These are phyloP conservation scores for Microcos paniculata DNA, from an alignment of 345 rosid species.

Conservation along the genomic window DNA sequence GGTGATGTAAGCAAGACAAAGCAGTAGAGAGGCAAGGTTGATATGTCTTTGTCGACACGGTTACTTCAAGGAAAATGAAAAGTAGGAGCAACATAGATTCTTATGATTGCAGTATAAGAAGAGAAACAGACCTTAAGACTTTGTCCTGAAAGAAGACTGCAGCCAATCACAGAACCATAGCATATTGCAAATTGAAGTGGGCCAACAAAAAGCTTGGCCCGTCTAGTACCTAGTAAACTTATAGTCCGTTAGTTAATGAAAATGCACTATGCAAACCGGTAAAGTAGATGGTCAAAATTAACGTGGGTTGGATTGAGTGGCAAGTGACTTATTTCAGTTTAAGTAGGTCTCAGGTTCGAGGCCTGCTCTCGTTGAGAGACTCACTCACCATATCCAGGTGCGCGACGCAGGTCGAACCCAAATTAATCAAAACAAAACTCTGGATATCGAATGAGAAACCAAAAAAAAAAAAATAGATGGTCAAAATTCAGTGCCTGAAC, in stretches of 20 bases:
- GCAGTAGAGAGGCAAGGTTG: constrained; percentile 47
- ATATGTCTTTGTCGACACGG: constrained; percentile 35
- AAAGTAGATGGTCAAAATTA: neutral
- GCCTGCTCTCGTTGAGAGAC: no score
- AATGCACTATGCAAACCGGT: neutral
- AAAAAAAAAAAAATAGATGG: no score
- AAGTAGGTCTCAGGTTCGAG: no score
- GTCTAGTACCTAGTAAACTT: constrained; percentile 41
- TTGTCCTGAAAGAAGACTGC: constrained; percentile 52
- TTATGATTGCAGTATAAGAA: neutral
- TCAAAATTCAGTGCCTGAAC: no score
- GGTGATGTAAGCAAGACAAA: constrained; percentile 47
- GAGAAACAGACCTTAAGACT: constrained; percentile 48
- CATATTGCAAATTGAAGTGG: constrained; percentile 54
- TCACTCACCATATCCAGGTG: no score
- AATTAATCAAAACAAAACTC: no score
- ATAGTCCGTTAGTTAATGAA: neutral
- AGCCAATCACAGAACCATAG: constrained; percentile 48
- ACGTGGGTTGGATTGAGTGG: no score
- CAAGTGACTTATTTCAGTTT: no score
- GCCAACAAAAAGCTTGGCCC: constrained; percentile 55
- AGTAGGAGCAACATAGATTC: constrained; percentile 29
- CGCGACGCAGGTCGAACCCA: no score
- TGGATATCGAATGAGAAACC: no score
- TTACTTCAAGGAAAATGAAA: constrained; percentile 33